These are phyloP conservation scores for Pilatotrama ljubarskyi DNA, from an alignment of 768 basidiomycete genomes.

Conservation along the genomic window DNA sequence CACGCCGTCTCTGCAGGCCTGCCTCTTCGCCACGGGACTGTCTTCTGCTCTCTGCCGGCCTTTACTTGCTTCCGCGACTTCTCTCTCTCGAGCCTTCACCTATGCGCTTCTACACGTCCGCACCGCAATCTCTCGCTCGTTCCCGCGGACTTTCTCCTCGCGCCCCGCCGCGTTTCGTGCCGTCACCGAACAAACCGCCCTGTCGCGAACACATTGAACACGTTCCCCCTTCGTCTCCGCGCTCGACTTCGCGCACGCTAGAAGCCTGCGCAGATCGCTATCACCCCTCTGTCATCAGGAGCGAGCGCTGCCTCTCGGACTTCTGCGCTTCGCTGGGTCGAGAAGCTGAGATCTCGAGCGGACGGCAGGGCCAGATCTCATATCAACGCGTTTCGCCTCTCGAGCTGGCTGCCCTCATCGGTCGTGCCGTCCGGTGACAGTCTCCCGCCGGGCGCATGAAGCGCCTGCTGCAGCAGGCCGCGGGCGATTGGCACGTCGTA, in stretches of 20 bases:
- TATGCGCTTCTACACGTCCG: neutral
- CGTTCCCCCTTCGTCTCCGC: neutral
- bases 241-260: too few relatives aligned
- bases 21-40: neutral
- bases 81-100: neutral
- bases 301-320: too few relatives aligned
- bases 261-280: neutral
- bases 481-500: too few relatives aligned
- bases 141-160: slow-evolving; percentile 1
- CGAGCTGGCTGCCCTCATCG: too few relatives aligned
- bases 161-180: neutral
- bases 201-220: neutral
- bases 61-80: neutral
- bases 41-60: neutral
- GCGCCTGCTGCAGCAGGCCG: too few relatives aligned
- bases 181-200: neutral
- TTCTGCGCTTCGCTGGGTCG: too few relatives aligned
- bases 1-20: too few relatives aligned
- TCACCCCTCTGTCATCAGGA: neutral
- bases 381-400: too few relatives aligned
- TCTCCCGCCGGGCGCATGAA: too few relatives aligned
- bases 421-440: too few relatives aligned
- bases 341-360: too few relatives aligned
- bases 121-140: neutral
- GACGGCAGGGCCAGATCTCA: too few relatives aligned